phyloP scores from a whole-genome alignment of 306 rosid genomes.

The Corylus heterophylla region DNA sequence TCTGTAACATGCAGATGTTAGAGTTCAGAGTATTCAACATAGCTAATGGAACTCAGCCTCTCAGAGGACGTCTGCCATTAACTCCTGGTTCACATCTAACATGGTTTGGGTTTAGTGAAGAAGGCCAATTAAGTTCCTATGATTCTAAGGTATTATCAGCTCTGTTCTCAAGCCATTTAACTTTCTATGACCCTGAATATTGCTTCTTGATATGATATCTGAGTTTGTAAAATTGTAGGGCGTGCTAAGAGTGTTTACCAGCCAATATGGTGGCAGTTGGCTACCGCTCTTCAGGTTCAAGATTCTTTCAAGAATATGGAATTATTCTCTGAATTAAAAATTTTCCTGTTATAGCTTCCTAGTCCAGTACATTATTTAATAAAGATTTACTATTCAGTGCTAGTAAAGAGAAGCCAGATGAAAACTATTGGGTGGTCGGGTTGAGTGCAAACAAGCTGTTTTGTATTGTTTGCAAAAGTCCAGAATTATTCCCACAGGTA shows the following conservation, averaged over 20 bases:
- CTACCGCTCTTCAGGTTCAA: conserved; percentile 88
- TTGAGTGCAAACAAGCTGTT: conserved; percentile 77
- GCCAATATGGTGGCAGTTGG: conserved; percentile 93
- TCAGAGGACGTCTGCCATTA: conserved; percentile 70
- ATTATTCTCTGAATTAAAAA: background rate
- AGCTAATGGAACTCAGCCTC: conserved; percentile 50
- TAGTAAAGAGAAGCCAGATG: conserved; percentile 68
- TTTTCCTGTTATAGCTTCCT: background rate
- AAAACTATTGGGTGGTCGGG: conserved; percentile 89
- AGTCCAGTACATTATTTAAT: background rate
- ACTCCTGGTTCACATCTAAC: conserved; percentile 78
- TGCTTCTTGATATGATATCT: conserved; percentile 23
- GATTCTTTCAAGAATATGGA: conserved; percentile 22
- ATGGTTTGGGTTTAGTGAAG: conserved; percentile 96
- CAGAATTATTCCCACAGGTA: conserved; percentile 81
- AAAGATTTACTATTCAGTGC: conserved; percentile 57
- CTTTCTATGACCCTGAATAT: conserved; percentile 9
- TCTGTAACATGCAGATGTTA: conserved; percentile 55
- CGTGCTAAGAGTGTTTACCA: conserved; percentile 71
- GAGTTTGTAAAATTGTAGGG: conserved; percentile 52
- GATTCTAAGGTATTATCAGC: conserved; percentile 73
- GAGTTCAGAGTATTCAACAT: conserved; percentile 72
- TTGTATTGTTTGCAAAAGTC: conserved; percentile 72
- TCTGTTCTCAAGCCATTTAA: conserved; percentile 11
- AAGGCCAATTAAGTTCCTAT: conserved; percentile 77